Conservation (phyloP, 164 flowering plant genomes). For the Berberis thunbergii region DNA sequence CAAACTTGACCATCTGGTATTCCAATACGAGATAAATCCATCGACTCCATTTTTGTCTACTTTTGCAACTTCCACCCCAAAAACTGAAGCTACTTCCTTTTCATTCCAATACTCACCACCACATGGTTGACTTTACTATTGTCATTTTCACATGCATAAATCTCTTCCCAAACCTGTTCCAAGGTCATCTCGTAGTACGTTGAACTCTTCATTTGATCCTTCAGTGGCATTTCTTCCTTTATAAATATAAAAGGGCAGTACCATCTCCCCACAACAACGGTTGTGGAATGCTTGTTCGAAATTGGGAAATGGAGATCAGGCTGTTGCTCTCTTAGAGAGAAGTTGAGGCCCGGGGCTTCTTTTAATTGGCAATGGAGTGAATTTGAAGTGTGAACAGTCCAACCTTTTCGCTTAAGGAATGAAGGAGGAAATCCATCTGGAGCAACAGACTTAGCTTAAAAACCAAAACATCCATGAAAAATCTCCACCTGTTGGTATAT, state of each 20-base stretch:
- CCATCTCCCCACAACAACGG: conserved; percentile 1
- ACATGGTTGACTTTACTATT: background rate
- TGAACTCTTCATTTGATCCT: background rate
- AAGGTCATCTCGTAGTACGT: background rate
- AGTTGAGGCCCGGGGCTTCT: background rate
- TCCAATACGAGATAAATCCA: background rate
- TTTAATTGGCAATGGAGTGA: background rate
- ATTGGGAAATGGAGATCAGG: background rate
- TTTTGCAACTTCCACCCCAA: background rate
- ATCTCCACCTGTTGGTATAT: conserved; percentile 36
- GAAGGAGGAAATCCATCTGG: conserved; percentile 3
- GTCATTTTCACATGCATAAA: conserved; percentile 7
- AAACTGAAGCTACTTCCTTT: background rate
- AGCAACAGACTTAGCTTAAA: background rate
- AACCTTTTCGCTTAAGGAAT: background rate
- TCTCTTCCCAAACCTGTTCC: conserved; percentile 1
- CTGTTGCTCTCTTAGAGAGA: background rate
- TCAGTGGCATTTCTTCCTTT: background rate
- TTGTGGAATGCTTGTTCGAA: background rate
- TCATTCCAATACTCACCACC: background rate
- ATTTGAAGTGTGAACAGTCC: background rate
- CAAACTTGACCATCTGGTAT: background rate
- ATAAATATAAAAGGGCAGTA: background rate
- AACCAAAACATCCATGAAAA: background rate
- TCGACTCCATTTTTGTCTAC: background rate